Base-by-base conservation (phyloP, 1,284 basidiomycete genomes). In the Anthracocystis setariae region DNA sequence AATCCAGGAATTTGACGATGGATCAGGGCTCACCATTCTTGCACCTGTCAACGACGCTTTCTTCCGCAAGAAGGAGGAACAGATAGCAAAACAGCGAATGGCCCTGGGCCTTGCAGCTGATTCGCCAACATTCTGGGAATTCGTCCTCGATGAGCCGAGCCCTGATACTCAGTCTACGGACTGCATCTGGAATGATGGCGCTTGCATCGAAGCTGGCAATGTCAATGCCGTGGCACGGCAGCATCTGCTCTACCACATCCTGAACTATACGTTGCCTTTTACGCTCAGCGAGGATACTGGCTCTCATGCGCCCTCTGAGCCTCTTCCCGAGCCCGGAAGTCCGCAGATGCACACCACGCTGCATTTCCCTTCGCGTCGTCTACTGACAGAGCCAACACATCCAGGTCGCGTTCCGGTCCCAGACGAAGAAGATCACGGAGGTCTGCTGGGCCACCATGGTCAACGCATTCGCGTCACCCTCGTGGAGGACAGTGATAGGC, bases 161-260 rank as follows among this genome's bases (percentile, higher is more conserved):
- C n/a, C n/a, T 3, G 12, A 18, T 42, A 24, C 24, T 47, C 24
- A 12, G 46, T 24, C 17, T 1, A 18, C 32, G 3, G 24, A 54
- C 7, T 62, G 55, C 35, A 40, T 77, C 25, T 70, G 64, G 70
- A 24, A 54, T 24, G 13, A 71, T 18, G 47, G 47, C 3, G 38
- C 52, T 18, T 60, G 67, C n/a, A 12, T 62, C 8, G 49, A 38
- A 23, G 54, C 54, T 3, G 64, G 71, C 50, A 99, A 99, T 82
- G 86, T 96, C 42, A 88, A 93, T 55, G 89, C 92, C 72, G 85
- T 88, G 59, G 88, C 97, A 46, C 87, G 95, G 44, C 93, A 97
- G 81, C 91, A 93, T 76, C 87, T 99, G 46, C 90, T 98, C 76
- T 98, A 98, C 81, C 96, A 98, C 83, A 84, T 98, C 42, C 86